Evolutionary conservation across 1,284 basidiomycete species (phyloP), one percentile per base, ranked within the genome.

Genomic region (Ustilago trichophora): DNA sequence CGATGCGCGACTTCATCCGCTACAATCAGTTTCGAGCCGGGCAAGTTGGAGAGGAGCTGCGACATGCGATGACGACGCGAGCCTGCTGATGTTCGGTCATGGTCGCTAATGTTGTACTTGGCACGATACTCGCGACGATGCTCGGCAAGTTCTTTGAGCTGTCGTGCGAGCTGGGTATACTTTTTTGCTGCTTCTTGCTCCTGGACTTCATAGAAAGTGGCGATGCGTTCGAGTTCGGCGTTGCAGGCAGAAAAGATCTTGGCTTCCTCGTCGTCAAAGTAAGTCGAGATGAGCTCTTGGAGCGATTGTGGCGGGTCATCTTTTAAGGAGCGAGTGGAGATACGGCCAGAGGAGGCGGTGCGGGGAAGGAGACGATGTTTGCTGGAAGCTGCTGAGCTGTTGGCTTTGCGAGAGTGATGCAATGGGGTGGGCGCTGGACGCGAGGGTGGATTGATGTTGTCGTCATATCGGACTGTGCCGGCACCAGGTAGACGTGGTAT

Each of bases 231-330:
- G 32, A 77, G 63, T 56, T 75, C 75, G 24, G 52, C 31, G 31
- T 79, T 70, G 46, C 73, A 62, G 0, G 66, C 72, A 9, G 35
- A 38, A 27, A 77, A 78, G 36, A 73, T 83, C 83, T 75, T 93
- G 89, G 19, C 94, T 87, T 83, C 95, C 92, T 50, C 80, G 74
- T 93, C 89, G 31, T 86, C 84, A 0, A 87, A 85, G 4, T 86
- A 84, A 18, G 91, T 82, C 9, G 35, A 32, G 31, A 77, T 65
- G 25, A 72, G 57, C 11, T 71, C 48, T 11, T 51, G 40, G 15
- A 75, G 51, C 6, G 51, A 43, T 11, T 40, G 29, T 13, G 60
- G 65, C 11, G 48, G 44, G 2, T 56, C 46, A 15, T 44, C 34
- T n/a, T 54, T 65, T 35, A 33, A 8, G 12, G 58, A 56, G 16